Evolutionary conservation across 495 filamentous ascomycete genomes (phyloP), one percentile per base, ranked within the genome.

Genomic region (Immersiella caudata): DNA sequence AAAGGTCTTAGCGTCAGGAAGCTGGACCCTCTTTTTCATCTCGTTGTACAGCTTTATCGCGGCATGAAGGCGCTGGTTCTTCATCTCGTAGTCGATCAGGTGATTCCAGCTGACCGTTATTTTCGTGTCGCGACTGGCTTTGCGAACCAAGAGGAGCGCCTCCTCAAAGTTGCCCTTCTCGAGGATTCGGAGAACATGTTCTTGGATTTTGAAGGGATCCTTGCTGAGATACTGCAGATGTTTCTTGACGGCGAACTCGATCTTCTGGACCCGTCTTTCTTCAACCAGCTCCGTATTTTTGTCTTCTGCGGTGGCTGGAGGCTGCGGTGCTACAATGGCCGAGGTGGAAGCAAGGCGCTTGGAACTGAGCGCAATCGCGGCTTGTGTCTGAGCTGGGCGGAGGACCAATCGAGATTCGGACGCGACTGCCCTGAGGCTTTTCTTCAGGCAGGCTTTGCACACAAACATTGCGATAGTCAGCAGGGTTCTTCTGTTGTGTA

Each of bases 11-110:
- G 85, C 79, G 74, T 92, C 92, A 0, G 95, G 95, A 26, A 78
- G 79, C 65, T 91, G 87, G 35, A 81, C 88, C 20, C 92, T 84
- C 79, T 97, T 98, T 79, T 98, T 99, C 95, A 99, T 99, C 90
- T 97, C 93, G 77, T 97, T 97, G 79, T 88, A 97, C 2, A 90
- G 83, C 76, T 90, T 91, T 52, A 93, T 73, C 18, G 91, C 93
- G 21, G 77, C 79, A 67, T 85, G 79, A 22, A 92, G 78, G 21
- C 79, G 80, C 8, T 83, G 81, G 24, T 85, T 78, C 16, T 84
- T 79, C 79, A 97, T 78, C 62, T 86, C 83, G 73, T 90, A 88
- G 50, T 91, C 86, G 58, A 97, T 86, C 29, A 97, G 71, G 76
- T 91, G 86, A 79, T 97, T 97, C 94, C 94, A 98, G 59, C 89